These are phyloP conservation scores for Zizania palustris DNA, from an alignment of 202 grass and related monocot species.

Conservation along the genomic window DNA sequence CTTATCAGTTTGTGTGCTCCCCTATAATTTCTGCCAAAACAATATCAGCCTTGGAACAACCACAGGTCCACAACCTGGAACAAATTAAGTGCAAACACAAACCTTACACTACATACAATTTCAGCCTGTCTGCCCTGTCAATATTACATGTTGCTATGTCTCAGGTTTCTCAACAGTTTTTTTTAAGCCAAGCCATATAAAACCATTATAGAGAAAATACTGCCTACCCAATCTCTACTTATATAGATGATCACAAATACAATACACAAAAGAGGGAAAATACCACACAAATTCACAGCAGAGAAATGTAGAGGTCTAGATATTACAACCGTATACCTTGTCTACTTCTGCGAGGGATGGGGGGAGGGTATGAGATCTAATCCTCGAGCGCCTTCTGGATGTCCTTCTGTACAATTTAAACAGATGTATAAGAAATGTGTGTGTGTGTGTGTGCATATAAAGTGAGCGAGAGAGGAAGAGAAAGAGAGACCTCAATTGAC, in stretches of 20 bases:
- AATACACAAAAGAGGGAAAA: neutral
- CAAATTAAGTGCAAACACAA: neutral
- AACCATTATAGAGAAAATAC: neutral
- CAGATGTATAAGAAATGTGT: constrained; percentile 4
- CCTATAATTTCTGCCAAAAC: too few relatives aligned
- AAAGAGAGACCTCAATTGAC: constrained; percentile 64
- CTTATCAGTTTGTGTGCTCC: neutral
- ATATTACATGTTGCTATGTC: neutral
- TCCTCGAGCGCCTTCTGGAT: constrained; percentile 61
- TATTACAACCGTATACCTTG: constrained; percentile 1
- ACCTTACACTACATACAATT: neutral
- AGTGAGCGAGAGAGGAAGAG: neutral
- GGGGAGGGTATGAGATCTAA: neutral
- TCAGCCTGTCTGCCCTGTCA: neutral
- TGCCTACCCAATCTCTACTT: constrained; percentile 26
- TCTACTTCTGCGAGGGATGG: constrained; percentile 29
- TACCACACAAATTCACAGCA: constrained; percentile 23
- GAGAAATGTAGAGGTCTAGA: neutral
- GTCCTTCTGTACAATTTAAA: constrained; percentile 63
- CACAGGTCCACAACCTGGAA: neutral
- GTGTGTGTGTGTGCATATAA: too few relatives aligned
- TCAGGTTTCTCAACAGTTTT: neutral
- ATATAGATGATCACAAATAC: constrained; percentile 1
- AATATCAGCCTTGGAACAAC: neutral
- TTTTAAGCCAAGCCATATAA: neutral